Base-by-base conservation (phyloP, 805 yeast species). In the Dipodascus albidus region DNA sequence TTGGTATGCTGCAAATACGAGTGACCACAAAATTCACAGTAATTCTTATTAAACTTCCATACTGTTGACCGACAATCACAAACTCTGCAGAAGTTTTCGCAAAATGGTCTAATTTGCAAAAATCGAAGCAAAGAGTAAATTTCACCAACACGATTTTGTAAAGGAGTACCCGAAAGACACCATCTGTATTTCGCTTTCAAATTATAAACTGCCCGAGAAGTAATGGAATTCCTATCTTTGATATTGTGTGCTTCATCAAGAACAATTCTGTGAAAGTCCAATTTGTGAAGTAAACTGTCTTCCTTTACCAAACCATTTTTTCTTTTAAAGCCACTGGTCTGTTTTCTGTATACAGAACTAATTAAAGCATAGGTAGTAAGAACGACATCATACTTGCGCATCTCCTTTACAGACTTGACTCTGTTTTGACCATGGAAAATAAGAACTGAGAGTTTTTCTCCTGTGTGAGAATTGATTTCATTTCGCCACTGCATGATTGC, bases 211-310 rank as follows among this genome's bases (percentile, higher is more conserved):
- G 98, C 96, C 60, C 85, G 82, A 0, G 98, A 90, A 0, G 99
- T 93, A 23, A 91, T 91, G 52, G 93, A 83, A 53, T 89, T 89
- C 55, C 98, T 77, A 67, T 93, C 98, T 65, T 93, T 93, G 72
- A 93, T 91, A 63, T 91, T 91, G 66, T 93, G 99, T 0, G 99
- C 99, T 66, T 93, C 99, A 70, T 93, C 99, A 51, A 93, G 71
- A 15, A 93, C 79, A 6, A 91, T 95, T 54, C 99, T 72, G 63
- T 88, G 85, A 66, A 89, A 93, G 44, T 78, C 74, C 48, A 86
- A 74, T 14, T 77, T 70, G 64, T 93, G 99, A 42, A 93, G 67
- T 0, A 82, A 78, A 21, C 95, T 83, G 56, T 76, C 74, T 58
- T 89, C 96, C 64, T 86, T 85, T 2, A 85, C 82, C 22, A 80